A percentile compares a stretch with the other conserved stretches of the same genome.
phyloP scores from a whole-genome alignment of 257 asterid genomes.

The Echites panduratus region DNA sequence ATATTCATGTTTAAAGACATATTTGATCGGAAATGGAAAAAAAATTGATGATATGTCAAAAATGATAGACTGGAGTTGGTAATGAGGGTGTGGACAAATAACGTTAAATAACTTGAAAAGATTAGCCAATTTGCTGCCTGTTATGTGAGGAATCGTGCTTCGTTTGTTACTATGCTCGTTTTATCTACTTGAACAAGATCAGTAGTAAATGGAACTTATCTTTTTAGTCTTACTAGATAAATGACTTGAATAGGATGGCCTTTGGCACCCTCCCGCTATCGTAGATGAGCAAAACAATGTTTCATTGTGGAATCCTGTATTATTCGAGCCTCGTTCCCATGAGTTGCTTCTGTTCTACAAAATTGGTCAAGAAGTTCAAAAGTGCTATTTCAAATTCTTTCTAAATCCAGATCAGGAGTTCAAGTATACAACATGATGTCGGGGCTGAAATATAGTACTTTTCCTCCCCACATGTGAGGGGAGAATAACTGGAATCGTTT shows the following conservation, averaged over 20 bases:
- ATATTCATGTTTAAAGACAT: background rate
- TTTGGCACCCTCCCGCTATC: constrained; percentile 56
- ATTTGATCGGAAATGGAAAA: background rate
- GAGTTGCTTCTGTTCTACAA: constrained; percentile 48
- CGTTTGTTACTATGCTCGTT: background rate
- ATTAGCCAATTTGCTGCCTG: background rate
- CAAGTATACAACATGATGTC: background rate
- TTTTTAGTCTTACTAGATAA: background rate
- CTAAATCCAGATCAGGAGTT: background rate
- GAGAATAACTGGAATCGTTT: too few relatives aligned
- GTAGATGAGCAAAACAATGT: constrained; percentile 68
- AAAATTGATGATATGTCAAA: background rate
- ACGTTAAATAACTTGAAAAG: background rate
- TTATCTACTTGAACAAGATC: background rate
- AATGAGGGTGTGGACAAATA: background rate
- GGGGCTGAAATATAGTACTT: too few relatives aligned
- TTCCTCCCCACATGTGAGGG: too few relatives aligned
- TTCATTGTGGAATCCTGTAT: constrained; percentile 87
- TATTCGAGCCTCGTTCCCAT: constrained; percentile 9
- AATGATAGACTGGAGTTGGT: background rate
- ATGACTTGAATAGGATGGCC: too few relatives aligned
- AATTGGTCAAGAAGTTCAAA: constrained; percentile 83
- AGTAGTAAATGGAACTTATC: background rate
- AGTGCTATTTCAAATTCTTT: constrained; percentile 53
- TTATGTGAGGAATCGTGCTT: background rate